phyloP scores from a whole-genome alignment of 2,329 filamentous ascomycete species.

The Stachybotrys chlorohalonatus region DNA sequence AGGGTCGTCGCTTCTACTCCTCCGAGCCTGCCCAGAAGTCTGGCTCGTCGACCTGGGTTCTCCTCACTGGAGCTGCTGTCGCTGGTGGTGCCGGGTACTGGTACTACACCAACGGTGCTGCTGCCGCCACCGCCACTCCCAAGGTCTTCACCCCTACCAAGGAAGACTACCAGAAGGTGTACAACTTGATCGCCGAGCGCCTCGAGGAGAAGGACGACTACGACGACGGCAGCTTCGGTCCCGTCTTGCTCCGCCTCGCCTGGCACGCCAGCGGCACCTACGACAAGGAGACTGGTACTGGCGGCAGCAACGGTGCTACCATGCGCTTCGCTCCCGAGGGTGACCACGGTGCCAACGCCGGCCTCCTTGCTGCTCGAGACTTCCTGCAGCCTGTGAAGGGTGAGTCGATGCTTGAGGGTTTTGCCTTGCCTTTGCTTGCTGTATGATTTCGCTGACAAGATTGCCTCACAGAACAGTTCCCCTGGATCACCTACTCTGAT shows the following conservation, averaged over 20 bases:
- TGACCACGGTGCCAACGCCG: constrained; percentile 89
- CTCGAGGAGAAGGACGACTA: constrained; percentile 90
- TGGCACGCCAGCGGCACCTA: constrained; percentile 95
- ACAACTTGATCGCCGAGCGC: constrained; percentile 71
- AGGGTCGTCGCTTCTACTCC: constrained; percentile 72
- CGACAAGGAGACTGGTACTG: constrained; percentile 78
- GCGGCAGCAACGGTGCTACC: constrained; percentile 91
- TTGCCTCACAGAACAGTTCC: constrained; percentile 50
- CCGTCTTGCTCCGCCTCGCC: constrained; percentile 79
- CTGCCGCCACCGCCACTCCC: constrained; percentile 34
- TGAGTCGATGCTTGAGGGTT: constrained; percentile 25
- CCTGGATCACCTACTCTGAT: constrained; percentile 94
- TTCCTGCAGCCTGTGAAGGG: constrained; percentile 89
- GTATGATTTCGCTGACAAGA: not conserved
- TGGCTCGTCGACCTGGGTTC: constrained; percentile 35
- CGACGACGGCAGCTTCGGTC: constrained; percentile 92
- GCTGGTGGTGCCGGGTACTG: constrained; percentile 58
- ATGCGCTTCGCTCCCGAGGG: constrained; percentile 91
- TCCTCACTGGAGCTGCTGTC: constrained; percentile 49
- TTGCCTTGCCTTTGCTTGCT: not conserved
- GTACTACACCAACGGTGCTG: constrained; percentile 51
- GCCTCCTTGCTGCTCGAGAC: constrained; percentile 75
- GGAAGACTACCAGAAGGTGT: constrained; percentile 92
- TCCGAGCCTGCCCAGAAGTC: constrained; percentile 52
- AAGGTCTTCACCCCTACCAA: constrained; percentile 64